Conservation (phyloP, 2,329 filamentous ascomycete species). For the Botryosphaeria dothidea region DNA sequence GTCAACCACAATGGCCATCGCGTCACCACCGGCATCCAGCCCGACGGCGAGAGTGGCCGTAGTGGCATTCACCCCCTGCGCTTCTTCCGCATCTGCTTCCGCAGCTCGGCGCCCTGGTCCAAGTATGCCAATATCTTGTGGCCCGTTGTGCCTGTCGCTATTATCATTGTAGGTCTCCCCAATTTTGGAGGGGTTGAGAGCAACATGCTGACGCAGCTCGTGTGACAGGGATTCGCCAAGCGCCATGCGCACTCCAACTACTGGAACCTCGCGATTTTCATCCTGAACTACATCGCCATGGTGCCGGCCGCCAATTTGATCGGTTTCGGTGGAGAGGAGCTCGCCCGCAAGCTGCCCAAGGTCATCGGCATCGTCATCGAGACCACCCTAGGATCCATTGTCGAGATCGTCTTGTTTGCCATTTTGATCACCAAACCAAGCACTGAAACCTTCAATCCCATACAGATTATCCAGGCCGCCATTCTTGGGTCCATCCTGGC, state of each 20-base stretch:
- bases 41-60: conserved; percentile 68
- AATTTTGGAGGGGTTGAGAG: conserved; percentile 13
- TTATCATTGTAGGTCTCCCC: conserved; percentile 58
- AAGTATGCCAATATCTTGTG: conserved; percentile 70
- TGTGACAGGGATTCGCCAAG: conserved; percentile 50
- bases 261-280: conserved; percentile 56
- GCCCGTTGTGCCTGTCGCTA: conserved; percentile 72
- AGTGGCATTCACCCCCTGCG: conserved; percentile 63
- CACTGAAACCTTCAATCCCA: conserved; percentile 29
- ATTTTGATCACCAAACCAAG: conserved; percentile 60
- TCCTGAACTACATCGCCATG: conserved; percentile 75
- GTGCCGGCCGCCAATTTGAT: conserved; percentile 74
- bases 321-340: conserved; percentile 71
- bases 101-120: conserved; percentile 64
- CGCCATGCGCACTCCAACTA: conserved; percentile 55
- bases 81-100: conserved; percentile 65
- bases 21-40: conserved; percentile 45
- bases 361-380: conserved; percentile 65
- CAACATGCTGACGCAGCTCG: conserved; percentile 20
- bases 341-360: conserved; percentile 74
- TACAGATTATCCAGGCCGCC: conserved; percentile 77
- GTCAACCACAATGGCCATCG: conserved; percentile 48
- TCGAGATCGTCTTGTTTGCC: conserved; percentile 83
- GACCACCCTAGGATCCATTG: conserved; percentile 67
- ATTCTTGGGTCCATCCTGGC: conserved; percentile 82